Evolutionary conservation across 2,329 filamentous ascomycete genomes (phyloP).

Genomic region (Aureobasidium sp.): DNA sequence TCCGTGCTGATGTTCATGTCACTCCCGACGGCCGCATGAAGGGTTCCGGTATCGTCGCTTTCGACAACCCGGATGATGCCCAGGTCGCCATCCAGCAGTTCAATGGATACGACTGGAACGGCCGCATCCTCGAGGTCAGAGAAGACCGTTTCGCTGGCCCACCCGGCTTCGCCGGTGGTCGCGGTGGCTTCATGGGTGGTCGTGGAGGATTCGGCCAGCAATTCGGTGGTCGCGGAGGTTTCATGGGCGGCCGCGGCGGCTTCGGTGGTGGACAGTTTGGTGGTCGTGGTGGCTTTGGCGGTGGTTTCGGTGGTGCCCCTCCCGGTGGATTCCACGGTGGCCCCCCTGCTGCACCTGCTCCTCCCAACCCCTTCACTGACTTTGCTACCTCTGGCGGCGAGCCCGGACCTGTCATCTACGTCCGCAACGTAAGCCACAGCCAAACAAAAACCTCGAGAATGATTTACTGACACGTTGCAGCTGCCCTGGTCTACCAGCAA

Average conservation of each 20-base stretch:
- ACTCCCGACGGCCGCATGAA: conserved; percentile 89
- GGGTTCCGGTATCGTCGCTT: conserved; percentile 93
- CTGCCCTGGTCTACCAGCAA: conserved; percentile 99
- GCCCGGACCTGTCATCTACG: conserved; percentile 76
- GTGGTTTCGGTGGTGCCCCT: conserved; percentile 24
- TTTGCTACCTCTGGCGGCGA: conserved; percentile 82
- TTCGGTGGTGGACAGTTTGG: conserved; percentile 46
- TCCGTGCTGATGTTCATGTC: conserved; percentile 90
- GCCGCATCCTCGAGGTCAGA: conserved; percentile 82
- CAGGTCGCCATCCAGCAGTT: conserved; percentile 95
- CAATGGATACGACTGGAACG: conserved; percentile 98
- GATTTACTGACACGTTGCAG: conserved; percentile 40
- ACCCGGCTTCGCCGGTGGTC: conserved; percentile 31
- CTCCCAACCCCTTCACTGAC: conserved; percentile 89
- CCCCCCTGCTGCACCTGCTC: conserved; percentile 39
- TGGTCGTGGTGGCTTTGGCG: conserved; percentile 31
- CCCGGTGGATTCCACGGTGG: conserved; percentile 39
- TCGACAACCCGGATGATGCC: conserved; percentile 89
- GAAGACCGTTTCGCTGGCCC: conserved; percentile 84
- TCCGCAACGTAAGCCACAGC: conserved; percentile 73
- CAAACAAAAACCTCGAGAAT: conserved; percentile 16
- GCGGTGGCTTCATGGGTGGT: conserved; percentile 32
- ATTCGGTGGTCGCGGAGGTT: conserved; percentile 33
- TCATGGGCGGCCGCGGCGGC: conserved; percentile 46
- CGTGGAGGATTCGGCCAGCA: conserved; percentile 23